Base-by-base conservation (phyloP, 768 basidiomycete species). In the Hebeloma cylindrosporum region DNA sequence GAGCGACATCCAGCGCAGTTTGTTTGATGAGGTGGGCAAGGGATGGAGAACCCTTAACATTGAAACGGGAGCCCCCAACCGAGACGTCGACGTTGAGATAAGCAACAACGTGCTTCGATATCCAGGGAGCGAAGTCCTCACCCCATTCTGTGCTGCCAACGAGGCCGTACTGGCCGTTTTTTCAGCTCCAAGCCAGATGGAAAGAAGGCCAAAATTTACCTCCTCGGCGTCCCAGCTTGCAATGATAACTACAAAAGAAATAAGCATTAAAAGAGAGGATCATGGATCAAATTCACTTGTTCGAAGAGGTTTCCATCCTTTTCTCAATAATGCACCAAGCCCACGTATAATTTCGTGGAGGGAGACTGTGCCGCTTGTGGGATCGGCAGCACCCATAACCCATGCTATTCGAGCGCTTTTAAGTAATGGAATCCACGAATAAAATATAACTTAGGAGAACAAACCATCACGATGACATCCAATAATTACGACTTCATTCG, bases 131-230 rank as follows among this genome's bases (percentile, higher is more conserved):
- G 58, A 95, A 97, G 60, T 97, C 95, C 62, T 97, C 95, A 2
- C 83, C 92, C 79, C 86, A 95, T 65, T 97, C 95, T 3, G 90
- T 94, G 57, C 84, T 88, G 20, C 94, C 94, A 27, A 90, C 61
- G 30, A 92, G 73, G 18, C 88, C 88, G 37, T 74, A 73, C 73
- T 77, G 39, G 10, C 27, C 32, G 10, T 36, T 30, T 10, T 23
- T 59, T 31, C 52, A 41, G 40, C 27, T 33, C 20, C 30, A 22
- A 11, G 7, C n/a, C 18, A 32, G 11, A 20, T 35, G 4, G 11
- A 42, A 22, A 18, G 8, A 38, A 3, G 45, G 34, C 16, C 26
- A 30, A n/a, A 14, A 59, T 14, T 75, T 59, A 77, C 72, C 69
- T 85, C 83, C 59, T 88, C 85, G 2, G 76, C 86, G 54, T 88